phyloP scores from a whole-genome alignment of 371 early-diverging fungal genomes.

The Enteropsectra breve region DNA sequence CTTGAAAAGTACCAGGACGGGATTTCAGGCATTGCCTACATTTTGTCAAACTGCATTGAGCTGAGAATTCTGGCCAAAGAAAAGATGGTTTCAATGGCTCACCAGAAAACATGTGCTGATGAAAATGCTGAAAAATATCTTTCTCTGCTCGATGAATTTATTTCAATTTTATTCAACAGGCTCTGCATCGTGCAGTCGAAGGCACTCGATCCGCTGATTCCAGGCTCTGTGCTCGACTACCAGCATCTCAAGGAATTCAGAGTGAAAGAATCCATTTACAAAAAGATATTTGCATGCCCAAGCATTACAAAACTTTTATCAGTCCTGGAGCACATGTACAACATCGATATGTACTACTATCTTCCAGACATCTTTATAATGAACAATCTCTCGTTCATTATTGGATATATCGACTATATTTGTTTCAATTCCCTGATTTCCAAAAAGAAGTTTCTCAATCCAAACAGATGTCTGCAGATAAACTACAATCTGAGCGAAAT shows the following conservation, averaged over 20 bases:
- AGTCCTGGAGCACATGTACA: conserved; percentile 33
- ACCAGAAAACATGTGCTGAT: not conserved
- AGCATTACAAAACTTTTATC: conserved; percentile 25
- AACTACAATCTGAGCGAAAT: conserved; percentile 51
- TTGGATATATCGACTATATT: conserved; percentile 30
- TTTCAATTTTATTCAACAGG: conserved; percentile 23
- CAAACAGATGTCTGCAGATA: conserved; percentile 44
- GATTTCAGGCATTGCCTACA: conserved; percentile 18
- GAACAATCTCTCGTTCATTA: conserved; percentile 22
- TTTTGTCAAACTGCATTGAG: conserved; percentile 46
- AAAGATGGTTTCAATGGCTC: too few relatives aligned
- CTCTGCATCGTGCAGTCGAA: conserved; percentile 21
- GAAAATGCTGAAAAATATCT: not conserved
- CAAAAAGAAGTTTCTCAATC: conserved; percentile 38
- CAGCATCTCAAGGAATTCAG: conserved; percentile 47
- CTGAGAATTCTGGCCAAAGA: conserved; percentile 8
- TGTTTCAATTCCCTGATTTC: conserved; percentile 45
- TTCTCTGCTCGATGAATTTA: conserved; percentile 26
- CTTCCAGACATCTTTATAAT: conserved; percentile 33
- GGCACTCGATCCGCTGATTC: conserved; percentile 14
- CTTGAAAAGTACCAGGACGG: conserved; percentile 10
- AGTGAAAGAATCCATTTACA: conserved; percentile 27
- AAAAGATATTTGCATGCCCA: conserved; percentile 31
- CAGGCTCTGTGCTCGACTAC: conserved; percentile 41
- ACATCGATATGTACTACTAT: conserved; percentile 31